Conservation (phyloP, 305 asterid species). For the Solanum hybrid region DNA sequence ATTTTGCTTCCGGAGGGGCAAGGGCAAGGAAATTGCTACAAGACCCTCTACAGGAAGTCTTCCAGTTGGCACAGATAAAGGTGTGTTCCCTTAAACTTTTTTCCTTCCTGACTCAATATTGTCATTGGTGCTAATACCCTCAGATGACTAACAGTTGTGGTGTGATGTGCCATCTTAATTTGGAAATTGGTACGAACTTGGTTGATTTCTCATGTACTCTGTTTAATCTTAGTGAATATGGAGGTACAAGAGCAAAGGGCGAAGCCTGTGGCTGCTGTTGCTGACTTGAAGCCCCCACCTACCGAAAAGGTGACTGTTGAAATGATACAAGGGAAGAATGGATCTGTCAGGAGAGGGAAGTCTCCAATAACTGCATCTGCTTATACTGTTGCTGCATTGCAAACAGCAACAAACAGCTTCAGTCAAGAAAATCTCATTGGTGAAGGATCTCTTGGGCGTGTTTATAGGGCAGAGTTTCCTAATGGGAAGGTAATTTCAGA, state of each 20-base stretch:
- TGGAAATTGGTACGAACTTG: not conserved
- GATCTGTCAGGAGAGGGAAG: constrained; percentile 61
- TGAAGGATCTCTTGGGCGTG: constrained; percentile 97
- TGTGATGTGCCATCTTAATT: constrained; percentile 7
- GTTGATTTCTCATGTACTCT: constrained; percentile 6
- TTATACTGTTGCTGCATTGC: constrained; percentile 80
- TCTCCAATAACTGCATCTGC: constrained; percentile 73
- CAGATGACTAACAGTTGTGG: not conserved
- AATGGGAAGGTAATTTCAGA: constrained; percentile 69
- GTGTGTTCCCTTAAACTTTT: constrained; percentile 15
- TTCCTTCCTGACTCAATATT: not conserved
- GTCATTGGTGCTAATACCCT: not conserved
- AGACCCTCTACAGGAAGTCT: constrained; percentile 57
- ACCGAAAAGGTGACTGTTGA: constrained; percentile 50
- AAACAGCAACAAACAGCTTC: constrained; percentile 89
- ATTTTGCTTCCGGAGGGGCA: constrained; percentile 50
- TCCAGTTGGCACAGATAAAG: constrained; percentile 43
- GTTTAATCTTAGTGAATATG: constrained; percentile 35
- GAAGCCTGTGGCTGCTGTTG: constrained; percentile 34
- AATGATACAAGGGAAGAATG: constrained; percentile 59
- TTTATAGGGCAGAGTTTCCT: constrained; percentile 77
- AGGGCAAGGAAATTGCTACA: constrained; percentile 61
- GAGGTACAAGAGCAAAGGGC: constrained; percentile 66
- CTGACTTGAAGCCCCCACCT: constrained; percentile 66
- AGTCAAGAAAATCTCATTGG: constrained; percentile 91